Base-by-base conservation (phyloP, 257 asterid genomes). In the Handroanthus guayacan region DNA sequence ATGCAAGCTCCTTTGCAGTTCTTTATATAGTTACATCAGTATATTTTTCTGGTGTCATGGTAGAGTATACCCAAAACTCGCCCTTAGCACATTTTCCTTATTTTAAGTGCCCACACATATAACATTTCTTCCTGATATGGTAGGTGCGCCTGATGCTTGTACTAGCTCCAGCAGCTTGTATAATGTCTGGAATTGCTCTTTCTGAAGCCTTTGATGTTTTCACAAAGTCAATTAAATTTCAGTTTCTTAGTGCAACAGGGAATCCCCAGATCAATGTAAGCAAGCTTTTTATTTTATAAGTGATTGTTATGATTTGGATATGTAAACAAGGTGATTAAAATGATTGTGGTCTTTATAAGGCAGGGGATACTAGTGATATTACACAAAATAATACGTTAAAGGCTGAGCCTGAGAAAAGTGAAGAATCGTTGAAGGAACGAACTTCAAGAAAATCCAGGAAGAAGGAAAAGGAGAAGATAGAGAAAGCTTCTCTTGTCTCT, bases 1-100 rank as follows among this genome's bases (percentile, higher is more conserved):
- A 93, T 87, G 98, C 99, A 76, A 95, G 99, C 87, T 93, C 97
- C 69, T 95, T 95, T 75, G 96, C 92, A 47, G 80, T 93, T 76
- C 99, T 95, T 62, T 95, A 93, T 82, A 89, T 95, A 74, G 98
- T 93, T 63, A 95, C 98, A 78, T 93, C 99, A 81, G 97, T 90
- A 45, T 95, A 95, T 74, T 95, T 95, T 82, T 95, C 99, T 76
- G 99, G 99, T 78, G 99, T 95, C 87, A 95, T 95, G 99, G 99
- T 95, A 81, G 58, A 83, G 25, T n/a, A 62, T 69, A 61, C 68
- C 39, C 67, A 66, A 72, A 71, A 65, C 82, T 61, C 47, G 1
- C 56, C 38, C 69, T 57, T 58, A 61, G 67, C 34, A 54, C 39
- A 41, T 18, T 45, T 51, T 67, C 37, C 36, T 63, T 39, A 34